Conservation (phyloP, 2,329 filamentous ascomycete species). For the Rhytidhysteron rufulum region DNA sequence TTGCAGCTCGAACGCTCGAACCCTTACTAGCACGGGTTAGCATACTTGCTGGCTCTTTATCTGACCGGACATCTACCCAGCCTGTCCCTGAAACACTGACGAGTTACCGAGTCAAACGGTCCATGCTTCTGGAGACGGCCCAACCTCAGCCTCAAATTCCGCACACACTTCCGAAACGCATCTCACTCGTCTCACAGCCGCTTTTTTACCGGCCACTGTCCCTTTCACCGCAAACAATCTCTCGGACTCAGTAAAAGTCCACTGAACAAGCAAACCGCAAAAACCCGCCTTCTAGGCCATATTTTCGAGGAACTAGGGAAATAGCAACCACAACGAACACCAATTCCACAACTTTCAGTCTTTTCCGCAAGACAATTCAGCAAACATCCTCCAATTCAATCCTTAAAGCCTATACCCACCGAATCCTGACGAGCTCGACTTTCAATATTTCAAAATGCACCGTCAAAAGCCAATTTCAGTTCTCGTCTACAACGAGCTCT, state of each 20-base stretch:
- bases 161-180: neutral
- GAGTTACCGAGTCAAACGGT: too few species aligned
- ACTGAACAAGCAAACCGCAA: neutral
- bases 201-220: neutral
- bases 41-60: neutral
- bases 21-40: neutral
- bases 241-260: neutral
- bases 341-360: neutral
- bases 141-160: neutral
- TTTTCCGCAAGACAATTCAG: constrained; percentile 1
- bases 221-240: neutral
- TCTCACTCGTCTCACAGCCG: neutral
- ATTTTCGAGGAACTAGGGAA: neutral
- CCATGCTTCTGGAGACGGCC: too few species aligned
- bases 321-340: neutral
- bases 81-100: too few species aligned
- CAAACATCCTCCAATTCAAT: neutral
- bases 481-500: constrained; percentile 71
- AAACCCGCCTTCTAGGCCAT: neutral
- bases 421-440: neutral
- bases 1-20: neutral
- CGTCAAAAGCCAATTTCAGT: constrained; percentile 64
- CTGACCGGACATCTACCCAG: too few species aligned
- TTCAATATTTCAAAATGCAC: constrained; percentile 56
- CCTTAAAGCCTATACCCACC: neutral